phyloP scores from a whole-genome alignment of 129 eudicot species.

The Deinandra increscens region DNA sequence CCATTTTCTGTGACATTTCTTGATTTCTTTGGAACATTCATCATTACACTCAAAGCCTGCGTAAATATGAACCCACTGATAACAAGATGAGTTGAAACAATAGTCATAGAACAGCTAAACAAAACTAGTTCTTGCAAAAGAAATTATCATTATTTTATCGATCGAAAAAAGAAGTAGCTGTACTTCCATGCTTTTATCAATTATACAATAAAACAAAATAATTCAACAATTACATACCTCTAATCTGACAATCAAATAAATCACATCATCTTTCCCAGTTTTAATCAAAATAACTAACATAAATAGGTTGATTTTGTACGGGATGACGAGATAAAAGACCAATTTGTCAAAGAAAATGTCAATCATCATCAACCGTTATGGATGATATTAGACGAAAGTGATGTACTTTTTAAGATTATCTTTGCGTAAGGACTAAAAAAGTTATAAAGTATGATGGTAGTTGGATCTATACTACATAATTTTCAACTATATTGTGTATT shows the following conservation, averaged over 20 bases:
- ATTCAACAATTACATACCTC: not conserved
- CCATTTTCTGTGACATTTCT: slow-evolving; percentile 70
- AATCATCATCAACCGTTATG: not conserved
- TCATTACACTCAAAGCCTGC: slow-evolving; percentile 31
- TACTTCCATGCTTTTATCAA: not conserved
- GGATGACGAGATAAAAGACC: not conserved
- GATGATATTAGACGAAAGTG: not conserved
- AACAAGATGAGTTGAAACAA: not conserved
- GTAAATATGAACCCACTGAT: not conserved
- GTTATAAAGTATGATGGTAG: not conserved
- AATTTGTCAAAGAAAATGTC: not conserved
- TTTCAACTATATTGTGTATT: too few relatives aligned
- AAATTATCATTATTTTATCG: not conserved
- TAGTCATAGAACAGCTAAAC: not conserved
- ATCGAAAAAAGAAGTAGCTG: not conserved
- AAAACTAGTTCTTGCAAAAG: not conserved
- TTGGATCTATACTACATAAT: not conserved
- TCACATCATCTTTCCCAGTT: not conserved
- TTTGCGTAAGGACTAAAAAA: not conserved
- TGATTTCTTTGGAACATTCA: slow-evolving; percentile 65
- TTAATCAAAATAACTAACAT: not conserved
- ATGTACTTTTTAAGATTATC: not conserved
- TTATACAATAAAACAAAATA: not conserved
- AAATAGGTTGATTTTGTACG: not conserved
- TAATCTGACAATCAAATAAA: not conserved